Evolutionary conservation across 169 alveolate species (phyloP).

Genomic region (Plasmodium fragile): DNA sequence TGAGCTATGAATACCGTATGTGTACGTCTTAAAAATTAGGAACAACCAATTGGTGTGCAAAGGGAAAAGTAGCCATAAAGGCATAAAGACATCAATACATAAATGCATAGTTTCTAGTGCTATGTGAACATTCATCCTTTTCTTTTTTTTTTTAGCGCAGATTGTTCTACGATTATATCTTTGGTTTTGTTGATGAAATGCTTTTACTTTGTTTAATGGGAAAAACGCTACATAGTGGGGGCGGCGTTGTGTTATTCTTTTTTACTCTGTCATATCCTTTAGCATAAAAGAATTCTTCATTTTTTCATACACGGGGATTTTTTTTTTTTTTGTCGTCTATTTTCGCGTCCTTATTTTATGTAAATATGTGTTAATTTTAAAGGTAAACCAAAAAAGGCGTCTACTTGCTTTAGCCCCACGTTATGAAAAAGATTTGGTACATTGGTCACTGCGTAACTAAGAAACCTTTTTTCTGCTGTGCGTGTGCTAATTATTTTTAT

Average conservation of each 20-base stretch:
- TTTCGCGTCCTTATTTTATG: constrained; percentile 5
- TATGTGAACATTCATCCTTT: background rate
- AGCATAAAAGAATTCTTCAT: background rate
- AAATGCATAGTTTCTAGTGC: background rate
- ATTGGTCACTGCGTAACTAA: background rate
- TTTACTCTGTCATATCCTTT: constrained; percentile 2
- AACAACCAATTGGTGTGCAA: background rate
- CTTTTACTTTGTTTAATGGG: background rate
- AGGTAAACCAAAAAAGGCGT: background rate
- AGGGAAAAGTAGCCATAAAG: background rate
- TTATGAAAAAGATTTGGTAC: background rate
- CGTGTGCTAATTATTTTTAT: background rate
- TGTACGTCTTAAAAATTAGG: background rate
- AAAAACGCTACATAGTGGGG: constrained; percentile 5
- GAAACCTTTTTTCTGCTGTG: background rate
- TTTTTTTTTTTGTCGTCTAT: background rate
- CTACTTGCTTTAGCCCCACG: background rate
- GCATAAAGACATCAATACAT: background rate
- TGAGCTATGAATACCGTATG: background rate
- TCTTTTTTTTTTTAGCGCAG: background rate
- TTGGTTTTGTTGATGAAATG: background rate
- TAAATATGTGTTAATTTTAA: background rate
- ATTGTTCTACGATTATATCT: background rate
- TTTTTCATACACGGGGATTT: background rate
- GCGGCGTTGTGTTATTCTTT: background rate